A percentile compares a stretch with the other conserved stretches of the same genome.
Evolutionary conservation across 495 filamentous ascomycete genomes (phyloP).

Genomic region (Schizothecium vesticola): DNA sequence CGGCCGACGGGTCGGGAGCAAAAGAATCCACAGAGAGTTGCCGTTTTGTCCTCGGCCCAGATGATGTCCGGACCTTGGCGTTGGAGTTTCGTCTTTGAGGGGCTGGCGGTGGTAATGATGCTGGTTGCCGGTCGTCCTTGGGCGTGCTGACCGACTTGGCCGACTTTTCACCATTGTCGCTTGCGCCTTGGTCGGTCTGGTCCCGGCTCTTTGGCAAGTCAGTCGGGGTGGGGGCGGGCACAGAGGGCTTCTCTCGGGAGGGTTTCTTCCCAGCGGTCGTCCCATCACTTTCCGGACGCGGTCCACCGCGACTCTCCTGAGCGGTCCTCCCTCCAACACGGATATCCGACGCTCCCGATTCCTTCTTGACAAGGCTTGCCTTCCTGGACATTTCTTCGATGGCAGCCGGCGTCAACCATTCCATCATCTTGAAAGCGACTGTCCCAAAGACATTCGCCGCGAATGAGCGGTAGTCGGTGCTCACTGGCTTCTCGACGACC

Average conservation of each 20-base stretch:
- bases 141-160: background rate
- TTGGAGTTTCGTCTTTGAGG: constrained; percentile 41
- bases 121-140: constrained; percentile 16
- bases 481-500: constrained; percentile 43
- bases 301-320: background rate
- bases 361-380: constrained; percentile 13
- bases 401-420: constrained; percentile 62
- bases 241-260: background rate
- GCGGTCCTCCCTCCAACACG: background rate
- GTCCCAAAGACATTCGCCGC: constrained; percentile 79
- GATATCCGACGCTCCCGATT: background rate
- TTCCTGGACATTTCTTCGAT: constrained; percentile 39
- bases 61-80: constrained; percentile 36
- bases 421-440: constrained; percentile 68
- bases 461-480: constrained; percentile 79
- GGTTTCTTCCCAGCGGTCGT: background rate
- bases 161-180: background rate
- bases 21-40: constrained; percentile 38
- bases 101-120: constrained; percentile 9
- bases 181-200: background rate
- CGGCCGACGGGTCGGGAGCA: constrained; percentile 17
- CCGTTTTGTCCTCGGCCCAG: constrained; percentile 33
- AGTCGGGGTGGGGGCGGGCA: background rate
- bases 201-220: background rate
- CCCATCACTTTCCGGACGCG: background rate